Conservation (phyloP, 805 yeast species). For the Saccharomycopsis sp. region DNA sequence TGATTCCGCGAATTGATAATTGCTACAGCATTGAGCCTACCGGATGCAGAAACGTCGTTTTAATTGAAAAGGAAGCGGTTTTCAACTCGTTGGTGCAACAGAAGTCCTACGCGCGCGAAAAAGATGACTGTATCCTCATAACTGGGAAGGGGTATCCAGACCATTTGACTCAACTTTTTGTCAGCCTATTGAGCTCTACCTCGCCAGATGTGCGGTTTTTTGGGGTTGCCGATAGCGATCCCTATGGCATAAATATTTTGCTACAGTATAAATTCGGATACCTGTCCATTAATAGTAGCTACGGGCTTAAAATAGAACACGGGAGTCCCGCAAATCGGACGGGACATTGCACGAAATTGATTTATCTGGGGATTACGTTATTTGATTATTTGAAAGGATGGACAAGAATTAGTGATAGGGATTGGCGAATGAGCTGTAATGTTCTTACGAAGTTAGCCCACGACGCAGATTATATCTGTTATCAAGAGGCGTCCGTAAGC, state of each 20-base stretch:
- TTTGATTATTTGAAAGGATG: constrained; percentile 22
- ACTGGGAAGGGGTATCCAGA: constrained; percentile 76
- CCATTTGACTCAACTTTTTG: constrained; percentile 41
- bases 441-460: constrained; percentile 21
- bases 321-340: background rate
- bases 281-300: background rate
- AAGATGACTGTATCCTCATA: constrained; percentile 31
- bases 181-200: constrained; percentile 26
- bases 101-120: constrained; percentile 15
- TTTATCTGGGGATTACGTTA: constrained; percentile 22
- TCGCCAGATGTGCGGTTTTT: constrained; percentile 27
- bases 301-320: background rate
- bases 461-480: background rate
- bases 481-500: too few relatives aligned
- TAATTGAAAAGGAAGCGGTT: constrained; percentile 49
- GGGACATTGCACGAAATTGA: constrained; percentile 17
- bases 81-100: constrained; percentile 28
- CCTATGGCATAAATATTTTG: constrained; percentile 58
- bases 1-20: constrained; percentile 37
- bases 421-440: constrained; percentile 25
- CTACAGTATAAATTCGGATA: constrained; percentile 22
- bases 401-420: constrained; percentile 25
- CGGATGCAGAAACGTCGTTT: constrained; percentile 28
- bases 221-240: constrained; percentile 58
- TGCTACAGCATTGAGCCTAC: constrained; percentile 17